A percentile compares a stretch with the other conserved stretches of the same genome.
Conservation (phyloP, 1,284 basidiomycete species). For the Neolentinus lepideus region DNA sequence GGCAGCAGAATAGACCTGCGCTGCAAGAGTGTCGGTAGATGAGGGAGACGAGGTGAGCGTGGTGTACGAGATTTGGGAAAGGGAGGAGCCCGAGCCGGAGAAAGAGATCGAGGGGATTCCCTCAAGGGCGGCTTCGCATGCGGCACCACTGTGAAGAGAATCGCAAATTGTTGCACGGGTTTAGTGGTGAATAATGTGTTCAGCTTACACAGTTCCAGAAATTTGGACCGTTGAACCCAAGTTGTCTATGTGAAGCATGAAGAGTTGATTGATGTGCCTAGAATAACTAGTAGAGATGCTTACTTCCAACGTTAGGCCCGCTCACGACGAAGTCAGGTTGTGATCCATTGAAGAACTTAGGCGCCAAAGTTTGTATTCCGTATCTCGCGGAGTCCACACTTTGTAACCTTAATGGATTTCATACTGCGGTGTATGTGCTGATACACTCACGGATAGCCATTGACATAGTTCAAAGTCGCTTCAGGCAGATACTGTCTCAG, state of each 20-base stretch:
- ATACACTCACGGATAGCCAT: conserved; percentile 19
- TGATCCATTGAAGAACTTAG: conserved; percentile 29
- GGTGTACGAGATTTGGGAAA: conserved; percentile 36
- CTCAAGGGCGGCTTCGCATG: conserved; percentile 35
- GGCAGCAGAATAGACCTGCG: conserved; percentile 35
- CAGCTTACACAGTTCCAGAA: conserved; percentile 42
- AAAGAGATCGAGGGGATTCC: conserved; percentile 44
- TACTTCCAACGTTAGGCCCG: conserved; percentile 42
- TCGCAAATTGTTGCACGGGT: not conserved
- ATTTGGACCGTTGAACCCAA: conserved; percentile 24
- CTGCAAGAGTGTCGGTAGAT: conserved; percentile 26
- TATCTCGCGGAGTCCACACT: conserved; percentile 36
- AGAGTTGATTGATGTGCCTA: not conserved
- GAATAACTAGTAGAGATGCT: conserved; percentile 9
- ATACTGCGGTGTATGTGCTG: not conserved
- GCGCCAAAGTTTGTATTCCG: conserved; percentile 40
- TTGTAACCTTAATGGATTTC: not conserved
- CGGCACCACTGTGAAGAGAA: conserved; percentile 36
- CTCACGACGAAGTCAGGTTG: conserved; percentile 43
- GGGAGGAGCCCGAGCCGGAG: conserved; percentile 32
- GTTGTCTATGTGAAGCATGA: conserved; percentile 26
- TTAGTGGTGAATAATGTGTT: not conserved
- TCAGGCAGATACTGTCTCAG: conserved; percentile 6
- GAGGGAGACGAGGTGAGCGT: conserved; percentile 28
- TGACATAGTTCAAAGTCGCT: conserved; percentile 29